Conservation (phyloP, 345 rosid genomes). For the Sonneratia alba region DNA sequence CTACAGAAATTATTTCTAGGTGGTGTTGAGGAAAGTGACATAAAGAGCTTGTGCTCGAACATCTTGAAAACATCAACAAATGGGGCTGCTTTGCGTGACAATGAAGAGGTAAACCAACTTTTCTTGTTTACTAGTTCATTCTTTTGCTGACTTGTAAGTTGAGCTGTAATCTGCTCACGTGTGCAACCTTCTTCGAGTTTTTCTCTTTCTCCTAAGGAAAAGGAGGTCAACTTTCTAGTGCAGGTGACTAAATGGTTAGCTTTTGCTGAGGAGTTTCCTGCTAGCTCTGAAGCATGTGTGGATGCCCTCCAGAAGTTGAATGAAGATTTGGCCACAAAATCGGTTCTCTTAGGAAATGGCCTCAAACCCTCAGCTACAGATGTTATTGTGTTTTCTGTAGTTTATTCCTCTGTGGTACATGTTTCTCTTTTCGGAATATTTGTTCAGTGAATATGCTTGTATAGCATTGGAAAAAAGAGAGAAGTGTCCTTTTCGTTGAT, state of each 20-base stretch:
- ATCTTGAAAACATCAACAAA: slow-evolving; percentile 45
- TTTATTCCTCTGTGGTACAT: slow-evolving; percentile 67
- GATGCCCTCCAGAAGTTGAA: slow-evolving; percentile 43
- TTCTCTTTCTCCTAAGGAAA: slow-evolving; percentile 4
- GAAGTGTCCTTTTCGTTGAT: not conserved
- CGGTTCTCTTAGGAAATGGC: slow-evolving; percentile 72
- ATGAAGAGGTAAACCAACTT: slow-evolving; percentile 38
- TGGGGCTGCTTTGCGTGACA: slow-evolving; percentile 16
- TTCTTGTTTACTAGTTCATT: not conserved
- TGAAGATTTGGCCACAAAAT: slow-evolving; percentile 45
- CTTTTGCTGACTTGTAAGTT: not conserved
- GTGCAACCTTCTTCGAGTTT: slow-evolving; percentile 1
- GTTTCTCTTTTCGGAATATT: not conserved
- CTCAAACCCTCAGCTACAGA: slow-evolving; percentile 70
- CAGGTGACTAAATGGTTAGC: slow-evolving; percentile 73
- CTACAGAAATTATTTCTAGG: slow-evolving; percentile 30
- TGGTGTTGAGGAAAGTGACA: slow-evolving; percentile 26
- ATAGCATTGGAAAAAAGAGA: not conserved
- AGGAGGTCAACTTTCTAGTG: slow-evolving; percentile 8
- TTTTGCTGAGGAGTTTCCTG: slow-evolving; percentile 50
- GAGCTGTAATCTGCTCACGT: not conserved
- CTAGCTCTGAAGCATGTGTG: slow-evolving; percentile 30
- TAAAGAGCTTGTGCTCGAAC: slow-evolving; percentile 38
- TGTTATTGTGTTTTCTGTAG: slow-evolving; percentile 49
- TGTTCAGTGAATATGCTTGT: not conserved